Conservation (phyloP, 129 eudicot genomes). For the Saposhnikovia divaricata region DNA sequence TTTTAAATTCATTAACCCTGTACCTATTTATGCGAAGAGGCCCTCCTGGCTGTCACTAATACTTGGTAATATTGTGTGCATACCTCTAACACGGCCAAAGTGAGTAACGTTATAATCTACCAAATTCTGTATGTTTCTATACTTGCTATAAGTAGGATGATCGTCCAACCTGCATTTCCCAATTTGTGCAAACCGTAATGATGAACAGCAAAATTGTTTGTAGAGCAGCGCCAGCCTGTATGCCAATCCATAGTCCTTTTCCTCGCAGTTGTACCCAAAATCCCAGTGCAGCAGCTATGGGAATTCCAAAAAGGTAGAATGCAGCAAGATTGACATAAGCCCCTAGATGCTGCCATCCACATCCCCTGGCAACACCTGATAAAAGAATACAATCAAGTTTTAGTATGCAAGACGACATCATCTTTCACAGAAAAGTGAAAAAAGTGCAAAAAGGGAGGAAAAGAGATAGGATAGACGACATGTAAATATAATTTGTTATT, state of each 20-base stretch:
- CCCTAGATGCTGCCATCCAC: constrained; percentile 84
- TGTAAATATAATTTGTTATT: not conserved
- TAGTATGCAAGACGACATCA: not conserved
- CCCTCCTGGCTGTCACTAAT: not conserved
- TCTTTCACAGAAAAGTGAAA: not conserved
- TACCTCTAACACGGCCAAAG: not conserved
- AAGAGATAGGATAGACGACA: not conserved
- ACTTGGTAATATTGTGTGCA: not conserved
- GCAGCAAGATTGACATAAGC: constrained; percentile 69
- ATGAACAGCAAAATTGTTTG: constrained; percentile 36
- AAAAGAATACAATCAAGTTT: not conserved
- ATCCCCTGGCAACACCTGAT: constrained; percentile 78
- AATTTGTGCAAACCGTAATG: constrained; percentile 46
- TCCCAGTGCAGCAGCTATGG: constrained; percentile 43
- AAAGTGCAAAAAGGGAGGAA: not conserved
- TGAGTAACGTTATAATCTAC: not conserved
- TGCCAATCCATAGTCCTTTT: constrained; percentile 72
- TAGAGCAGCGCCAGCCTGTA: constrained; percentile 45
- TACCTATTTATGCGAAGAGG: not conserved
- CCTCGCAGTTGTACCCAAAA: constrained; percentile 52
- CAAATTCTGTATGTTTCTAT: not conserved
- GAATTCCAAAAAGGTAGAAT: constrained; percentile 62
- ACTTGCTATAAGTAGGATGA: constrained; percentile 4
- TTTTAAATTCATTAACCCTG: not conserved
- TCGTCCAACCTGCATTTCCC: constrained; percentile 51